Percentiles rank a stretch among this genome's conserved stretches.
Evolutionary conservation across 2,329 filamentous ascomycete species (phyloP).

Genomic region (Trichoderma sp.): DNA sequence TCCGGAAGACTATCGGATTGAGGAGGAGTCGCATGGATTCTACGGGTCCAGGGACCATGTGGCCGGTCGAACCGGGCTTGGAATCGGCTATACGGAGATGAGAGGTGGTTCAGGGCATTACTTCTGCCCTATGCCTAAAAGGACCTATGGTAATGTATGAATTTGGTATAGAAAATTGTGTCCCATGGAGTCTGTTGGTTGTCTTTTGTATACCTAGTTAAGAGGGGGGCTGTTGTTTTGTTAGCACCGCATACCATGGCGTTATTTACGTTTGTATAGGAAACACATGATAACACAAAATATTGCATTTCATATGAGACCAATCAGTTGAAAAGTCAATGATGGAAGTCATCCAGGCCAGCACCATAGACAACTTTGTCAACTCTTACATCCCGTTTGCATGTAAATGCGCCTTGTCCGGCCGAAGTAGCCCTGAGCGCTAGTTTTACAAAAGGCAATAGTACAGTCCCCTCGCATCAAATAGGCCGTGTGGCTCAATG

Average conservation of each 20-base stretch:
- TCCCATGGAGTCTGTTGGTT: no score
- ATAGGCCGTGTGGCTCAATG: slow-evolving; percentile 28
- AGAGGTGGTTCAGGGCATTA: neutral
- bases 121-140: neutral
- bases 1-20: slow-evolving; percentile 35
- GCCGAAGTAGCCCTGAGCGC: neutral
- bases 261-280: no score
- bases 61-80: slow-evolving; percentile 37
- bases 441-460: slow-evolving; percentile 8
- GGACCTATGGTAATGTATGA: neutral
- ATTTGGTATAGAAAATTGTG: neutral
- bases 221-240: no score
- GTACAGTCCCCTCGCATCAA: neutral
- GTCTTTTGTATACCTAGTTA: no score
- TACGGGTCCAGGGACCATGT: slow-evolving; percentile 47
- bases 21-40: slow-evolving; percentile 54
- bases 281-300: no score
- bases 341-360: no score
- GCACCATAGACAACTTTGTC: no score
- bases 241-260: no score
- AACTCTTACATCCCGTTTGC: no score
- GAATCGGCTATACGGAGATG: neutral
- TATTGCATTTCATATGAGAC: no score
- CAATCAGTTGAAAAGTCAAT: no score
- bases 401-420: neutral